Percentiles rank a stretch among this genome's conserved stretches.
Evolutionary conservation across 306 rosid genomes (phyloP).

Genomic region (Luffa acutangula): DNA sequence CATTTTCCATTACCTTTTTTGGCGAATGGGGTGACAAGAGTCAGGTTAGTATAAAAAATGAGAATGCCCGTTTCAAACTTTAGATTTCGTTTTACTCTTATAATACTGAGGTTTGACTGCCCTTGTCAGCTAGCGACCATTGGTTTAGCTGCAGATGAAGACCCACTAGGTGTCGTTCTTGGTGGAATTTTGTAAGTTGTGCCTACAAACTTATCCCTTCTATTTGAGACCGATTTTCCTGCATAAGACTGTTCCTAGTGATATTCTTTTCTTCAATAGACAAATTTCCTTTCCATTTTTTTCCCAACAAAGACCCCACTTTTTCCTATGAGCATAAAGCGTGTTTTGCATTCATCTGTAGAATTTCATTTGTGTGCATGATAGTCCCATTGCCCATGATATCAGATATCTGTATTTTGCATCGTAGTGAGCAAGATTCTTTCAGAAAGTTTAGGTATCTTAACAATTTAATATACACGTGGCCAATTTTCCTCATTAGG

Average conservation of each 20-base stretch:
- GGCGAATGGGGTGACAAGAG: slow-evolving; percentile 99
- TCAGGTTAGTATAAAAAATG: slow-evolving; percentile 46
- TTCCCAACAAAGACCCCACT: neutral
- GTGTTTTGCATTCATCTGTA: neutral
- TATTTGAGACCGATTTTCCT: neutral
- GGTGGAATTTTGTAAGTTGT: slow-evolving; percentile 84
- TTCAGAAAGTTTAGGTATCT: neutral
- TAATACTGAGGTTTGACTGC: slow-evolving; percentile 12
- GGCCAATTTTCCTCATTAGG: neutral
- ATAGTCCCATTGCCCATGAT: neutral
- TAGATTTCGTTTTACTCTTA: slow-evolving; percentile 1
- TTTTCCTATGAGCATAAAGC: neutral
- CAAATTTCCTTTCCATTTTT: neutral
- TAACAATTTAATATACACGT: neutral
- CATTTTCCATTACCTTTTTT: slow-evolving; percentile 88
- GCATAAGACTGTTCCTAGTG: neutral
- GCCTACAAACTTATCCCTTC: slow-evolving; percentile 3
- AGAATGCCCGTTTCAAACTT: neutral
- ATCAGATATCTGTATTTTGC: neutral
- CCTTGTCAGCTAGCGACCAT: slow-evolving; percentile 77
- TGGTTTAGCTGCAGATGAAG: slow-evolving; percentile 93
- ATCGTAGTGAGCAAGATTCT: neutral
- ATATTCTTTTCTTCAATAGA: neutral
- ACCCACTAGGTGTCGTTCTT: slow-evolving; percentile 84
- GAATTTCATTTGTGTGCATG: neutral